phyloP scores from a whole-genome alignment of 2,329 filamentous ascomycete species.

The Alternaria novae-zelandiae region DNA sequence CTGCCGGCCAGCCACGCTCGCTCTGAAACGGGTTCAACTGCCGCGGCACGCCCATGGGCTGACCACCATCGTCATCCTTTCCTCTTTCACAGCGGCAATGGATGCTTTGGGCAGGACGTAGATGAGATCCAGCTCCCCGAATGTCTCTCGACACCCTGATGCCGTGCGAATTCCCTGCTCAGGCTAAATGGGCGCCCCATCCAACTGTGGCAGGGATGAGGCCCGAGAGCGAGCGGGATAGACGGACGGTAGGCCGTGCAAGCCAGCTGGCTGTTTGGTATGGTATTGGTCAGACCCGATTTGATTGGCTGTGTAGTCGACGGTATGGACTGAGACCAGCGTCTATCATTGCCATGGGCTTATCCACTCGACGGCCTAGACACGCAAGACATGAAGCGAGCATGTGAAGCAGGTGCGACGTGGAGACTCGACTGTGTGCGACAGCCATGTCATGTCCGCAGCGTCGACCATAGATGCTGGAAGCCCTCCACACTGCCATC shows the following conservation, averaged over 20 bases:
- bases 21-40: constrained; percentile 41
- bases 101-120: constrained; percentile 38
- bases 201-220: constrained; percentile 36
- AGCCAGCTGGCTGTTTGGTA: constrained; percentile 23
- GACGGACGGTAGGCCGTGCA: constrained; percentile 46
- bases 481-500: constrained; percentile 25
- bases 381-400: constrained; percentile 25
- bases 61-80: constrained; percentile 29
- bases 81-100: constrained; percentile 37
- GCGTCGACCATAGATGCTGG: constrained; percentile 22
- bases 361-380: constrained; percentile 19
- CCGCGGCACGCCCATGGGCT: constrained; percentile 27
- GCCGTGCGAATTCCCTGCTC: constrained; percentile 29
- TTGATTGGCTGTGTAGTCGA: constrained; percentile 16
- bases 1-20: constrained; percentile 32
- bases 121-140: constrained; percentile 18
- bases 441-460: constrained; percentile 43
- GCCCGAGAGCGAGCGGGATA: constrained; percentile 40
- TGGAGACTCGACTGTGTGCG: constrained; percentile 47
- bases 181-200: constrained; percentile 45
- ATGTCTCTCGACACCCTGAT: constrained; percentile 17
- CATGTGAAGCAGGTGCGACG: constrained; percentile 41
- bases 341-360: constrained; percentile 22
- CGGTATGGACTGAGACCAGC: constrained; percentile 6
- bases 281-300: constrained; percentile 28